Evolutionary conservation across 805 yeast genomes (phyloP).

Genomic region (Dipodascus albidus): DNA sequence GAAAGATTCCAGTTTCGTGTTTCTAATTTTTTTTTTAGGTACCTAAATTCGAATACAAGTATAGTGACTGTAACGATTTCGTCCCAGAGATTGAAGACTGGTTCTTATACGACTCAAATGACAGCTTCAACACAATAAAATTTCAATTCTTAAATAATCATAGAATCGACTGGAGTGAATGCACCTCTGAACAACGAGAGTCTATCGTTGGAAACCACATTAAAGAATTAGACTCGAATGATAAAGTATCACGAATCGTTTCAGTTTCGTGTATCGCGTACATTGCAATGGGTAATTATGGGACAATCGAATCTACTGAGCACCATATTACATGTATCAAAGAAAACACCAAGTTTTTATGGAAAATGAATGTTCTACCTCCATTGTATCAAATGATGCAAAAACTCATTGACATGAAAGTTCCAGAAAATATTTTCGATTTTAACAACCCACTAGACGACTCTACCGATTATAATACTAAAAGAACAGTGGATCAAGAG

Average conservation of each 20-base stretch:
- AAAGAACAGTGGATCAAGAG: conserved; percentile 11
- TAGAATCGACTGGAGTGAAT: background rate
- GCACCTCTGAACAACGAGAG: background rate
- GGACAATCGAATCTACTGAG: conserved; percentile 10
- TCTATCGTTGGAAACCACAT: conserved; percentile 3
- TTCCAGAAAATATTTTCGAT: conserved; percentile 1
- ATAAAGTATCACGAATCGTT: background rate
- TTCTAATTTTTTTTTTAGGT: conserved; percentile 15
- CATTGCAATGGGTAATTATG: conserved; percentile 24
- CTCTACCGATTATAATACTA: background rate
- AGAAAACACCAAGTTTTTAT: conserved; percentile 16
- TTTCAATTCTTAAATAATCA: conserved; percentile 6
- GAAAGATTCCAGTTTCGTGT: too few relatives aligned
- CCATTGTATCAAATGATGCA: conserved; percentile 5
- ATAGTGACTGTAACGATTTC: conserved; percentile 28
- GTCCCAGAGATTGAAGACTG: conserved; percentile 36
- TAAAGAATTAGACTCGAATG: background rate
- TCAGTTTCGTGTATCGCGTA: conserved; percentile 19
- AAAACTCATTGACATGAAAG: conserved; percentile 1
- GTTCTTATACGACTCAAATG: conserved; percentile 27
- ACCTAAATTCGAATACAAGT: conserved; percentile 36
- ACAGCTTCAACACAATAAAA: conserved; percentile 10
- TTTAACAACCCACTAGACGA: background rate
- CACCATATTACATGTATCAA: conserved; percentile 20
- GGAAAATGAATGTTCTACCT: conserved; percentile 10